phyloP scores from a whole-genome alignment of 257 asterid species.

The Ehretia macrophylla region DNA sequence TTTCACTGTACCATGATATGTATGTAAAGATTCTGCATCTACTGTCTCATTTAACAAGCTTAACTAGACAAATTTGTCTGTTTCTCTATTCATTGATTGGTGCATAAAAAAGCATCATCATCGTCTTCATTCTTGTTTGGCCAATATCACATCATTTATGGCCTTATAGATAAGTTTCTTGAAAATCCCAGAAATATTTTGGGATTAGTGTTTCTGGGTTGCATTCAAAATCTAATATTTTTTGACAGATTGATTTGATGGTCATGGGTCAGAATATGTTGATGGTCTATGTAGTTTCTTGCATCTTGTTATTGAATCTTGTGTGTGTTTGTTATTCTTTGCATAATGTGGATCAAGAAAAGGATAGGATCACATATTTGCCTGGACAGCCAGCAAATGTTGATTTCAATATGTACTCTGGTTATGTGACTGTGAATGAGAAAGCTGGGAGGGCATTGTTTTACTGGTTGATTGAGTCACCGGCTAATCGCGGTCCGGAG shows the following conservation, averaged over 20 bases:
- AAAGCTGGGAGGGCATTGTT: slow-evolving; percentile 80
- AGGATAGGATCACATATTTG: slow-evolving; percentile 58
- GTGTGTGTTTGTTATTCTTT: slow-evolving; percentile 42
- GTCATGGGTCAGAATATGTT: slow-evolving; percentile 15
- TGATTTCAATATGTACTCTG: slow-evolving; percentile 71
- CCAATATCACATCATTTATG: slow-evolving; percentile 10
- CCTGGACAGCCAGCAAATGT: slow-evolving; percentile 88
- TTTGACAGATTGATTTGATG: neutral
- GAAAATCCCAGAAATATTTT: slow-evolving; percentile 21
- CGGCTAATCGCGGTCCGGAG: slow-evolving; percentile 48
- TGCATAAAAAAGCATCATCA: neutral
- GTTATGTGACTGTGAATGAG: slow-evolving; percentile 74
- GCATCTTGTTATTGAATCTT: slow-evolving; percentile 24
- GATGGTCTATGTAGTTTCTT: slow-evolving; percentile 10
- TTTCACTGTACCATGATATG: neutral
- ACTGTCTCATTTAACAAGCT: neutral
- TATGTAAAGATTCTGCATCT: neutral
- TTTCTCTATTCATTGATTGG: neutral
- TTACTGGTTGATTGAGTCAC: slow-evolving; percentile 90
- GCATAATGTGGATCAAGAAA: slow-evolving; percentile 56
- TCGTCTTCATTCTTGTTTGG: neutral
- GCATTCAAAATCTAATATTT: neutral
- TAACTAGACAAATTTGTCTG: neutral
- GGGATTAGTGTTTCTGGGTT: slow-evolving; percentile 25
- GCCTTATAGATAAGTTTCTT: slow-evolving; percentile 14